phyloP scores from a whole-genome alignment of 2,329 filamentous ascomycete genomes.

The Paraconiothyrium sp. region DNA sequence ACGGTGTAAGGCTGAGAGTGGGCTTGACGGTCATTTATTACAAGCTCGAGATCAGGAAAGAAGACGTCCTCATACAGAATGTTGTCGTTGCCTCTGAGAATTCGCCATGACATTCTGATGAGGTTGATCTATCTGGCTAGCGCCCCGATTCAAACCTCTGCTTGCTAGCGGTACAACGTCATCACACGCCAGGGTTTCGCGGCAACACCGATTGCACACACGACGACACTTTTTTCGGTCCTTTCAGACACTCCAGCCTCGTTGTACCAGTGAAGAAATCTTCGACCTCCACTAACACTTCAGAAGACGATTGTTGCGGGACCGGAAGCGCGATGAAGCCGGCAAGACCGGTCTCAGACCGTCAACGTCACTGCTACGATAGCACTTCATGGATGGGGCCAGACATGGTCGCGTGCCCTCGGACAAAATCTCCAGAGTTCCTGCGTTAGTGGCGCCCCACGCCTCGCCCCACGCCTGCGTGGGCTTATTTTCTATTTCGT shows the following conservation, averaged over 20 bases:
- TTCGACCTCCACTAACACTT: neutral
- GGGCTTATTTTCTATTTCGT: constrained; percentile 30
- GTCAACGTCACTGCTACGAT: neutral
- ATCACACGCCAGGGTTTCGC: constrained; percentile 5
- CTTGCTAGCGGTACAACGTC: neutral
- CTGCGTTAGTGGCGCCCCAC: constrained; percentile 34
- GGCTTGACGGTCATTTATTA: too few species aligned
- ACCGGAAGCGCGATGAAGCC: neutral
- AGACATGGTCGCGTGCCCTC: constrained; percentile 12
- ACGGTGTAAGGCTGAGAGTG: too few species aligned
- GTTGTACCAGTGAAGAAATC: neutral
- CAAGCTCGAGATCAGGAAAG: too few species aligned
- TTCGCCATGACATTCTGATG: neutral
- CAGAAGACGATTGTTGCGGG: neutral
- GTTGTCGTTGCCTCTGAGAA: too few species aligned
- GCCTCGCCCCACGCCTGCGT: constrained; percentile 14
- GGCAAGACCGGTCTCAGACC: neutral
- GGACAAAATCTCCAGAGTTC: constrained; percentile 30
- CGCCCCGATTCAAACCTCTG: neutral
- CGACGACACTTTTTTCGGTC: neutral
- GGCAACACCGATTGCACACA: constrained; percentile 7
- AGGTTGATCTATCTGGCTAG: neutral
- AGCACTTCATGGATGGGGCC: neutral
- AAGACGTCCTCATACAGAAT: too few species aligned
- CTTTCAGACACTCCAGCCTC: neutral